Evolutionary conservation across 345 rosid genomes (phyloP).

Genomic region (Ceriops decandra): DNA sequence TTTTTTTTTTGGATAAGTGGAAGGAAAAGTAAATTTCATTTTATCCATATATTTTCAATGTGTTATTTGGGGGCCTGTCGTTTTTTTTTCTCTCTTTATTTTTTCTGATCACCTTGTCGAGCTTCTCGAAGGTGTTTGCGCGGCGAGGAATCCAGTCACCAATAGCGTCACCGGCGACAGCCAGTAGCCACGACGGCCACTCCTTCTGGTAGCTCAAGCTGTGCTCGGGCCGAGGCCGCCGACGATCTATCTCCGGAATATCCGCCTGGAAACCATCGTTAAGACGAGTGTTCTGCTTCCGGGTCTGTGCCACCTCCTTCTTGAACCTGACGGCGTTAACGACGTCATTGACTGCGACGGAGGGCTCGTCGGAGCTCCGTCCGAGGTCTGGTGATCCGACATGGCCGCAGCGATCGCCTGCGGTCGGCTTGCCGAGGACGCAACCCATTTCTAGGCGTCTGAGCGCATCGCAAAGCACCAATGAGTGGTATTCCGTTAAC

Average conservation of each 20-base stretch:
- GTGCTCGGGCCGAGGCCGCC: slow-evolving; percentile 24
- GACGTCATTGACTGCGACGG: slow-evolving; percentile 31
- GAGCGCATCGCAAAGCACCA: slow-evolving; percentile 18
- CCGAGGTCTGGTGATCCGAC: slow-evolving; percentile 22
- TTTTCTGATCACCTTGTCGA: slow-evolving; percentile 55
- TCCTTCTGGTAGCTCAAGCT: slow-evolving; percentile 37
- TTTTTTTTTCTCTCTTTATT: background rate
- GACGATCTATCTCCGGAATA: slow-evolving; percentile 33
- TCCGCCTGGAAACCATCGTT: slow-evolving; percentile 37
- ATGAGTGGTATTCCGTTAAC: slow-evolving; percentile 10
- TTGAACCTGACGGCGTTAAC: slow-evolving; percentile 20
- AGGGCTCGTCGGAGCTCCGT: slow-evolving; percentile 34
- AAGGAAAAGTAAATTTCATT: background rate
- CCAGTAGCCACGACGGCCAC: slow-evolving; percentile 86
- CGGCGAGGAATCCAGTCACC: slow-evolving; percentile 74
- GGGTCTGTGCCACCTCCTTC: slow-evolving; percentile 17
- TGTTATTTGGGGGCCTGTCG: no score
- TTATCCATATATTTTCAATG: background rate
- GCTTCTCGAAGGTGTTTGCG: slow-evolving; percentile 73
- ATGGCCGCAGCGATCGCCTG: slow-evolving; percentile 19
- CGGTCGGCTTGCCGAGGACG: slow-evolving; percentile 39
- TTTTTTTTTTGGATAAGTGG: no score
- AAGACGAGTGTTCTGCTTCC: slow-evolving; percentile 28
- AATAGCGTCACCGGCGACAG: slow-evolving; percentile 75
- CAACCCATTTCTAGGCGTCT: slow-evolving; percentile 53